Evolutionary conservation across 2,329 filamentous ascomycete species (phyloP).

Genomic region (Fusarium tuaranense): DNA sequence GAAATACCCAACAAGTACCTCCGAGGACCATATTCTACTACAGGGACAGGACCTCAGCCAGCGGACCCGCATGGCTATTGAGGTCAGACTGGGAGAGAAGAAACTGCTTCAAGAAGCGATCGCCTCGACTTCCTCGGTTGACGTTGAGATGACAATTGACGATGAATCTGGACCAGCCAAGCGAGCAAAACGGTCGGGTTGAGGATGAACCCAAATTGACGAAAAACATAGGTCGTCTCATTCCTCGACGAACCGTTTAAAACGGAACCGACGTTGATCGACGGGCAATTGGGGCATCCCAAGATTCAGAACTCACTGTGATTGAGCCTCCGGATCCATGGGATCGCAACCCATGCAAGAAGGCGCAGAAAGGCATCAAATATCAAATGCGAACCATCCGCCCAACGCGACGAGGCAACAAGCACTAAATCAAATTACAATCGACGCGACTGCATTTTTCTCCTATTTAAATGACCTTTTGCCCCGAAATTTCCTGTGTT

Average conservation of each 20-base stretch:
- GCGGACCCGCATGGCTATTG: constrained; percentile 69
- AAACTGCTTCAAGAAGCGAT: constrained; percentile 69
- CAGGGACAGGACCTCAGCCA: constrained; percentile 43
- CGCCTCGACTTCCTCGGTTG: constrained; percentile 44
- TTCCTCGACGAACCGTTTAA: not conserved
- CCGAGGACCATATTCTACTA: constrained; percentile 56
- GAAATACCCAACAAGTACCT: constrained; percentile 57
- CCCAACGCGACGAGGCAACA: constrained; percentile 27
- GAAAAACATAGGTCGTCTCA: not conserved
- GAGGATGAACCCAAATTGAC: constrained; percentile 9
- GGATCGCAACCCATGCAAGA: constrained; percentile 34
- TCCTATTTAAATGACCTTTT: constrained; percentile 31
- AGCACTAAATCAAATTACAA: constrained; percentile 26
- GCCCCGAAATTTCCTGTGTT: constrained; percentile 2
- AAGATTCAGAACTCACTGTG: not conserved
- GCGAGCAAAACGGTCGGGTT: constrained; percentile 43
- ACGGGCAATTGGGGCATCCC: not conserved
- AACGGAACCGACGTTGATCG: not conserved
- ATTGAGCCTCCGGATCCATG: not conserved
- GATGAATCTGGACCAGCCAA: constrained; percentile 45
- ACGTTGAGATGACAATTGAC: constrained; percentile 45
- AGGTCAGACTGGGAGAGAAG: constrained; percentile 80
- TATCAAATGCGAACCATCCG: constrained; percentile 28
- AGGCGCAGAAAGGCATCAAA: constrained; percentile 32
- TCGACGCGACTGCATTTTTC: constrained; percentile 1